Base-by-base conservation (phyloP, 2,329 filamentous ascomycete genomes). In the Colletotrichum kahawae region DNA sequence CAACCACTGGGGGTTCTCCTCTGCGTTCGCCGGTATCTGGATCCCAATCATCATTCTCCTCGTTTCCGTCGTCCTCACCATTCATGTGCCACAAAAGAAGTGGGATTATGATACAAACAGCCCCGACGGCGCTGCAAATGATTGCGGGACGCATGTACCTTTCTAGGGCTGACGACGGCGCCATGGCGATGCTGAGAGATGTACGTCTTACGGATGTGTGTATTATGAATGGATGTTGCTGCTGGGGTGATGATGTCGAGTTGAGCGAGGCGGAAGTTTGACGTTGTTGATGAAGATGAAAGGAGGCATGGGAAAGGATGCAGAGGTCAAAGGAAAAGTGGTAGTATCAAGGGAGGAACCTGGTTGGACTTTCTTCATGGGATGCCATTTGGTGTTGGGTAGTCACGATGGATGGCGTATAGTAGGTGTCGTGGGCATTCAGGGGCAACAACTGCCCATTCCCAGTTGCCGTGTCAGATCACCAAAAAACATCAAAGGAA, bases 351-450 rank as follows among this genome's bases (percentile, higher is more conserved):
- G 5, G 43, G 43, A 7, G 13, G 43, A 48, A 10, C n/a, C 43
- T 48, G n/a, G 18, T 3, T 48, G 43, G 43, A 48, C 10, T 21
- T 48, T 48, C n/a, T 48, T 13, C 43, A 21, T 48, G 2, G 43
- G n/a, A 7, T 21, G 43, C 2, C n/a, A 48, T 48, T 7, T 21
- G n/a, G 12, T 48, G 5, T 48, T 48, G 43, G 43, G 43, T 48
- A 48, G 43, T 13, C 43, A 21, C 43, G 43, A 48, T 48, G 18
- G 43, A 12, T 5, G 3, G 21, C 7, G 0, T 4, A 8, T 10
- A 2, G 31, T 21, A 0, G n/a, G 10, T 48, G n/a, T 21, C n/a
- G 13, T 48, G 13, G 12, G 10, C 43, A 48, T 21, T 0, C n/a
- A 48, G 21, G 9, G 54, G 54, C 54, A 27, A 16, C 14, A 13